Percentiles rank a stretch among this genome's conserved stretches.
Conservation (phyloP, 352 stramenopile species). For the Phytophthora vignae region DNA sequence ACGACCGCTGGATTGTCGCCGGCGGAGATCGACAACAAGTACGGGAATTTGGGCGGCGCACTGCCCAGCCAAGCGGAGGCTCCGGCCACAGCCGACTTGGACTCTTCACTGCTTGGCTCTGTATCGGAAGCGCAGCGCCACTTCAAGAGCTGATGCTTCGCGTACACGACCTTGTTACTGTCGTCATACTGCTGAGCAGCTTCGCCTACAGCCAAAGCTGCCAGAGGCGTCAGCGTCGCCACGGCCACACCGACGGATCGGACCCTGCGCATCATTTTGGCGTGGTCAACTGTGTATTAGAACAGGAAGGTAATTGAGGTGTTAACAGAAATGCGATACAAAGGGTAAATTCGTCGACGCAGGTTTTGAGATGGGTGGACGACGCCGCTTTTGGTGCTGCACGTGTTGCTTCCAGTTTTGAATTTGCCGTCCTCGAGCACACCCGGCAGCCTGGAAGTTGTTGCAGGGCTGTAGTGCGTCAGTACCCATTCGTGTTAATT, state of each 20-base stretch:
- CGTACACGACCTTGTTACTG: conserved; percentile 41
- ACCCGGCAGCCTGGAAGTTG: neutral
- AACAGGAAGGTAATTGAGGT: conserved; percentile 2
- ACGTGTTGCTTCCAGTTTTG: conserved; percentile 11
- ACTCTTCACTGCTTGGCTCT: conserved; percentile 4
- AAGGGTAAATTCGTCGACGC: neutral
- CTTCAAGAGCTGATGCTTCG: conserved; percentile 48
- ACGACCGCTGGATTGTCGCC: conserved; percentile 59
- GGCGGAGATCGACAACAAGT: conserved; percentile 62
- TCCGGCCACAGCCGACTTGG: conserved; percentile 4
- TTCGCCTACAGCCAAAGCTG: conserved; percentile 49
- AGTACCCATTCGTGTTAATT: neutral
- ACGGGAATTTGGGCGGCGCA: conserved; percentile 70
- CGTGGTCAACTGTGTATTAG: conserved; percentile 10
- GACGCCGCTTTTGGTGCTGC: neutral
- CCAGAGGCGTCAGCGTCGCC: conserved; percentile 30
- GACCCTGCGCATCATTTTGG: conserved; percentile 25
- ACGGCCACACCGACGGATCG: conserved; percentile 32
- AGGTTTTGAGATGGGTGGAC: conserved; percentile 29
- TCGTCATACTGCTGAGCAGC: conserved; percentile 50
- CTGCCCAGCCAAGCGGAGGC: conserved; percentile 53
- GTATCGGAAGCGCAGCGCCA: conserved; percentile 4
- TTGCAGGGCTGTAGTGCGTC: too few species aligned
- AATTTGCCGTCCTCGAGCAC: conserved; percentile 15
- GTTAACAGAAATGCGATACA: neutral